Percentiles rank a stretch among this genome's conserved stretches.
Conservation (phyloP, 148 eudicot species). For the Simmondsia chinensis region DNA sequence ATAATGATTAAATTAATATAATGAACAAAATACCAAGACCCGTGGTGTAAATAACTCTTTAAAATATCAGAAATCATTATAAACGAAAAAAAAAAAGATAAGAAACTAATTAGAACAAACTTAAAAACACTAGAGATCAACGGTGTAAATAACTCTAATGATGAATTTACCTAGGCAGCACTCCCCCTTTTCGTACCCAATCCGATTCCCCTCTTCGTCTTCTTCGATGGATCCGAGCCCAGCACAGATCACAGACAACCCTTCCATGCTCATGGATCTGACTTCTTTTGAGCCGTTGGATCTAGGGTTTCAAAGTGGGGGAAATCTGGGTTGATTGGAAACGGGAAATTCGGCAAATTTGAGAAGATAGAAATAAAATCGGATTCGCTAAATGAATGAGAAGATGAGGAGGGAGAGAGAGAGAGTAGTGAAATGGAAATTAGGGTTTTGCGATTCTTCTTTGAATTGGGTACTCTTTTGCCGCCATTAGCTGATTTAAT, state of each 20-base stretch:
- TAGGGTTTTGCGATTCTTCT: background rate
- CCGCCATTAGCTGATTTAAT: no score
- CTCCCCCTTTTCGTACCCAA: constrained; percentile 42
- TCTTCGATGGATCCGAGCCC: constrained; percentile 68
- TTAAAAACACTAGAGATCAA: constrained; percentile 1
- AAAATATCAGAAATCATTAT: no score
- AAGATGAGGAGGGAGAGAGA: background rate
- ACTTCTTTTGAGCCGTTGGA: background rate
- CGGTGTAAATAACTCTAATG: background rate
- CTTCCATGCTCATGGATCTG: constrained; percentile 46
- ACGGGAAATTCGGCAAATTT: background rate
- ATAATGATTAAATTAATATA: no score
- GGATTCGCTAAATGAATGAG: background rate
- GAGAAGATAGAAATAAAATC: no score
- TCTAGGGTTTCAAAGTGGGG: background rate
- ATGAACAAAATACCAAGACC: no score
- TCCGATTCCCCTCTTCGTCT: constrained; percentile 45
- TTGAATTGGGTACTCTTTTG: background rate
- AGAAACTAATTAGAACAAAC: background rate
- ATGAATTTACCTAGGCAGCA: constrained; percentile 48
- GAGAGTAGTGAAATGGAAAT: background rate
- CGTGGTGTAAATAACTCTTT: no score
- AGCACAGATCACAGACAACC: constrained; percentile 58
- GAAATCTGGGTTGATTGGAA: background rate
- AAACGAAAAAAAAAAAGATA: background rate